These are phyloP conservation scores for Colletotrichum kahawae DNA, from an alignment of 2,329 filamentous ascomycete species.

Conservation along the genomic window DNA sequence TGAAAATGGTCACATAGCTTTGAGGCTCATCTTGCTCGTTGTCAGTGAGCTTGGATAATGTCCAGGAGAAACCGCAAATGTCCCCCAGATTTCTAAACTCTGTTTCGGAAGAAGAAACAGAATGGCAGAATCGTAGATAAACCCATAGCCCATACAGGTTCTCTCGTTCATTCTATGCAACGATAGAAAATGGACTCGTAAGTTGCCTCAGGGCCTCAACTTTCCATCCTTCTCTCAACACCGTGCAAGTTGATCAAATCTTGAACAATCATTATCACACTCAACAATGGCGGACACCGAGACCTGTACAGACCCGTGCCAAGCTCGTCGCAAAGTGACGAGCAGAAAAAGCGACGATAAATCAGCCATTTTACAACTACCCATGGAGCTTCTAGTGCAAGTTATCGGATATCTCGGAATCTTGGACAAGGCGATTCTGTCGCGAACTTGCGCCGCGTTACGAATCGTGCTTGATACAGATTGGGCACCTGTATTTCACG, in stretches of 20 bases:
- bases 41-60: no score
- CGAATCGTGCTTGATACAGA: neutral
- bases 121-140: neutral
- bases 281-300: neutral
- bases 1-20: no score
- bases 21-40: no score
- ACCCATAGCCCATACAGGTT: neutral
- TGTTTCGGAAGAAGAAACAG: neutral
- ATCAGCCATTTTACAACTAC: neutral
- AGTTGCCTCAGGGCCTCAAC: neutral
- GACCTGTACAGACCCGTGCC: neutral
- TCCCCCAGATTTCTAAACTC: neutral
- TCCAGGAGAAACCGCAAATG: no score
- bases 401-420: neutral
- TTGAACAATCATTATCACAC: neutral
- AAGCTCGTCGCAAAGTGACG: fast-evolving
- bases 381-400: neutral
- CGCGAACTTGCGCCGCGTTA: neutral
- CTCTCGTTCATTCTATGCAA: neutral
- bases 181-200: neutral
- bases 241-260: neutral
- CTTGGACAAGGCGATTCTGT: neutral
- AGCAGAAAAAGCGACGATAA: neutral
- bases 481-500: neutral
- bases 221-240: neutral